These are phyloP conservation scores for Mycena galopus DNA, from an alignment of 768 basidiomycete genomes.

Conservation along the genomic window DNA sequence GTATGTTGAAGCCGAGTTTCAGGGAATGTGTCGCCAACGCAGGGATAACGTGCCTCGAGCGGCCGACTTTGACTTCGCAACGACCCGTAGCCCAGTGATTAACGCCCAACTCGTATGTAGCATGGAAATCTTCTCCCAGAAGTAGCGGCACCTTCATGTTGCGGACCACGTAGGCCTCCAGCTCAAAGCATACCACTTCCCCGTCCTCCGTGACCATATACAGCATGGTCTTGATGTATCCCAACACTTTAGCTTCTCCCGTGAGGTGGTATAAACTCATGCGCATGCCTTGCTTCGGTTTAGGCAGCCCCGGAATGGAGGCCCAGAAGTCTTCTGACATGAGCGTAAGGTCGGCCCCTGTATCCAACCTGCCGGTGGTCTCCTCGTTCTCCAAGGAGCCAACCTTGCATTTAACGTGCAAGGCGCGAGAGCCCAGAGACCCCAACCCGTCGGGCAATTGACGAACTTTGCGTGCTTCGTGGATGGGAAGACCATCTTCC, in stretches of 20 bases:
- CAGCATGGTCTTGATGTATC: not conserved
- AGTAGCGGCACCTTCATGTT: too few relatives aligned
- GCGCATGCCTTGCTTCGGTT: too few relatives aligned
- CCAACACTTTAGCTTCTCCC: not conserved
- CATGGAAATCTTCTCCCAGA: too few relatives aligned
- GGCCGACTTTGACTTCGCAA: too few relatives aligned
- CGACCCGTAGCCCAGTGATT: too few relatives aligned
- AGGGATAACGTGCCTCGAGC: too few relatives aligned
- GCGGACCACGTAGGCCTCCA: slow-evolving; percentile 1
- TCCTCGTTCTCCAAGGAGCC: not conserved
- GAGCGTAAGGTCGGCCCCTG: not conserved
- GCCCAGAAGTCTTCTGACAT: too few relatives aligned
- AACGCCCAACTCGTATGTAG: too few relatives aligned
- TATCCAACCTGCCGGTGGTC: not conserved
- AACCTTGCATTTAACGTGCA: not conserved
- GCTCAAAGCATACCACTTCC: not conserved
- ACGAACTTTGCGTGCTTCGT: not conserved
- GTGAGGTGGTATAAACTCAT: too few relatives aligned
- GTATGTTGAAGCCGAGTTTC: too few relatives aligned
- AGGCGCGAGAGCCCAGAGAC: not conserved
- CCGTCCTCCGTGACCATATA: not conserved
- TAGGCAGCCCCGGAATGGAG: too few relatives aligned
- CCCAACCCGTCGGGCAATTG: not conserved
- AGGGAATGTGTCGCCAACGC: too few relatives aligned
- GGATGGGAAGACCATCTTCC: not conserved